Conservation (phyloP, 2,329 filamentous ascomycete species). For the Monosporascus sp. region DNA sequence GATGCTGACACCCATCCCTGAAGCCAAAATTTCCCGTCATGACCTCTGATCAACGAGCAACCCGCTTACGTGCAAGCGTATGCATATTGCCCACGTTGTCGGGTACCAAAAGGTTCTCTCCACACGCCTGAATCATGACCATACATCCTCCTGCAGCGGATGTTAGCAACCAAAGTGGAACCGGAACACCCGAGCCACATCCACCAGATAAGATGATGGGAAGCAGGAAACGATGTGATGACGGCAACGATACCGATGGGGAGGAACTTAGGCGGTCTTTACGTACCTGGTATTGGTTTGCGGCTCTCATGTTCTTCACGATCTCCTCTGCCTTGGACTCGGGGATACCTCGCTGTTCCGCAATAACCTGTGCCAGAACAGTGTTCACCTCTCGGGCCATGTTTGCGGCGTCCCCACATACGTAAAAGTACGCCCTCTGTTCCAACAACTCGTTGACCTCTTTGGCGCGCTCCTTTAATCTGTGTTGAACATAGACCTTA, state of each 20-base stretch:
- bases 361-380: conserved; percentile 80
- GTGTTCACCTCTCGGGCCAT: conserved; percentile 94
- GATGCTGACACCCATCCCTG: background rate
- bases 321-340: conserved; percentile 90
- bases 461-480: conserved; percentile 74
- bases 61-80: conserved; percentile 21
- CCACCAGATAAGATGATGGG: background rate
- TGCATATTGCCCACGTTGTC: conserved; percentile 16
- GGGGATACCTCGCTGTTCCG: conserved; percentile 74
- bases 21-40: background rate
- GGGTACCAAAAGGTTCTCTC: conserved; percentile 15
- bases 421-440: conserved; percentile 91
- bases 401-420: conserved; percentile 95
- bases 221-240: background rate
- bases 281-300: conserved; percentile 90
- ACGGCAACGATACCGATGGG: conserved; percentile 1
- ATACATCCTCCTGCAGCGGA: conserved; percentile 59
- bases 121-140: conserved; percentile 46
- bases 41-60: conserved; percentile 1
- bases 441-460: conserved; percentile 83
- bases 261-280: background rate
- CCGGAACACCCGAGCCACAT: no score
- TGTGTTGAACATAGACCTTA: conserved; percentile 97
- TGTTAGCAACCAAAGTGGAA: conserved; percentile 24
- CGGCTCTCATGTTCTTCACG: conserved; percentile 92